These are phyloP conservation scores for Bonia amplexicaulis DNA, from an alignment of 176 grass and related monocot genomes.

Conservation along the genomic window DNA sequence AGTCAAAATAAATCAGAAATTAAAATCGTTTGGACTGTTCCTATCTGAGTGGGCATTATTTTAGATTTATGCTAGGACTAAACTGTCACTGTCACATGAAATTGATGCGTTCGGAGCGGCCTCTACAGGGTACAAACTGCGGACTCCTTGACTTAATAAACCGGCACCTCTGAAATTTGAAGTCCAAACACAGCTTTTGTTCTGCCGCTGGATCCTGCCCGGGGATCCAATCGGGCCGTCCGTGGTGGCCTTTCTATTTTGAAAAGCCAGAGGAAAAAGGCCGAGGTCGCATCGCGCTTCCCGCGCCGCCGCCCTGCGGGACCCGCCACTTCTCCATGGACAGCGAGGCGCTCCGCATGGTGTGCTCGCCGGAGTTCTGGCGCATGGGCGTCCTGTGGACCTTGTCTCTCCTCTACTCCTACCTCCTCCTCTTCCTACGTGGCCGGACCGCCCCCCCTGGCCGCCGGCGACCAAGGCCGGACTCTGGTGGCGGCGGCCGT, in stretches of 20 bases:
- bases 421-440: slow-evolving; percentile 43
- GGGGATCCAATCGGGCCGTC: background rate
- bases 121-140: too few relatives aligned
- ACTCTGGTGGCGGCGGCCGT: background rate
- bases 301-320: background rate
- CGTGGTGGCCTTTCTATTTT: background rate
- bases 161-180: too few relatives aligned
- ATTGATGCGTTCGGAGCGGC: too few relatives aligned
- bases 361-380: slow-evolving; percentile 68
- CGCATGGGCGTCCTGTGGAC: slow-evolving; percentile 72
- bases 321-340: slow-evolving; percentile 28
- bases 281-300: too few relatives aligned
- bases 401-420: slow-evolving; percentile 59
- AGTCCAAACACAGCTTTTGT: background rate
- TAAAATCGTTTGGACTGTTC: too few relatives aligned
- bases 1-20: too few relatives aligned
- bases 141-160: too few relatives aligned
- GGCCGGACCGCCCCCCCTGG: background rate
- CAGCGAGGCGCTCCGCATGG: slow-evolving; percentile 43
- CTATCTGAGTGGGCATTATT: too few relatives aligned
- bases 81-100: too few relatives aligned
- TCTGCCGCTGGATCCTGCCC: background rate
- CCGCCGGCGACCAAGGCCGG: background rate
- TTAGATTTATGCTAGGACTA: too few relatives aligned
- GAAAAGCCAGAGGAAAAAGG: too few relatives aligned